Percentiles rank a stretch among this genome's conserved stretches.
Conservation (phyloP, 1,284 basidiomycete genomes). For the Waitea zeae region DNA sequence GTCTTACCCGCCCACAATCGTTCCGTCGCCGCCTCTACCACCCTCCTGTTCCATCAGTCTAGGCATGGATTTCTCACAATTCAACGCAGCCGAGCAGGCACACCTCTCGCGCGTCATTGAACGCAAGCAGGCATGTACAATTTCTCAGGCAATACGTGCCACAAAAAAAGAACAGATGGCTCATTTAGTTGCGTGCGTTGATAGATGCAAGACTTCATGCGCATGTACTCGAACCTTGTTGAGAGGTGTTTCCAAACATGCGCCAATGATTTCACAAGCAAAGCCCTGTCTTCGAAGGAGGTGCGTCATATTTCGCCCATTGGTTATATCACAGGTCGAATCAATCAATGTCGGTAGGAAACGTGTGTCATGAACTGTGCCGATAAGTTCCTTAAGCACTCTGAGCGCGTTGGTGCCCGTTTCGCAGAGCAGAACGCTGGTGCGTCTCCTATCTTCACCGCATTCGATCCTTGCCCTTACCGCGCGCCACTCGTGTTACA, state of each 20-base stretch:
- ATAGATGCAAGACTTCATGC: conserved; percentile 97
- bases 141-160: too few species aligned
- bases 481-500: conserved; percentile 6
- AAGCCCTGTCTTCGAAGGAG: conserved; percentile 87
- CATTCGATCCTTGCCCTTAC: not conserved
- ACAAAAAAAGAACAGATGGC: too few species aligned
- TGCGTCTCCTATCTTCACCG: too few species aligned
- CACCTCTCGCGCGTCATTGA: conserved; percentile 85
- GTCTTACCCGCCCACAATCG: too few species aligned
- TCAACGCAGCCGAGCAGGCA: conserved; percentile 76
- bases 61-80: conserved; percentile 78
- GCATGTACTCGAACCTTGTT: conserved; percentile 89
- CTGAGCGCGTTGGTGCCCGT: conserved; percentile 83
- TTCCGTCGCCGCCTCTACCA: too few species aligned
- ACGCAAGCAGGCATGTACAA: conserved; percentile 94
- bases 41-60: too few species aligned
- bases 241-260: conserved; percentile 93
- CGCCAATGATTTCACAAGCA: conserved; percentile 94
- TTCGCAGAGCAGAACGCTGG: conserved; percentile 87
- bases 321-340: not conserved
- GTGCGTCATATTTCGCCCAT: conserved; percentile 20
- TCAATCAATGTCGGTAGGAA: conserved; percentile 27
- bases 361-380: conserved; percentile 57
- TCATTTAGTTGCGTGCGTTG: not conserved
- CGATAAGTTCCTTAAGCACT: conserved; percentile 97